Evolutionary conservation across 1,284 basidiomycete species (phyloP).

Genomic region (Heliocybe sulcata): DNA sequence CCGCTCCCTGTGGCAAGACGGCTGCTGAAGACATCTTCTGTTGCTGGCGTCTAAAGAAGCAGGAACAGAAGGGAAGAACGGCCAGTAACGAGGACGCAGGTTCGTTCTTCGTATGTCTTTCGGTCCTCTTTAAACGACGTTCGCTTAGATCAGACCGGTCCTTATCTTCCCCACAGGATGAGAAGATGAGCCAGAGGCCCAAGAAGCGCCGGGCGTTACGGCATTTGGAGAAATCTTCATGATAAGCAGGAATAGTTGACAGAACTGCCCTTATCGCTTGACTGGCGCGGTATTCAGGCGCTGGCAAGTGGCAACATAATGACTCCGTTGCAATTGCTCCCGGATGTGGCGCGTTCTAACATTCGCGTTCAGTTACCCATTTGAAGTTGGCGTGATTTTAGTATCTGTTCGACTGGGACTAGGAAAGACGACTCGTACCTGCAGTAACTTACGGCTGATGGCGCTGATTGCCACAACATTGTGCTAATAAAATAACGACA

Average conservation of each 20-base stretch:
- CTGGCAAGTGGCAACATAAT: not conserved
- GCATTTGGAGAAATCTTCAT: not conserved
- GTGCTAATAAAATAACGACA: too few relatives aligned
- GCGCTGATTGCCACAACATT: too few relatives aligned
- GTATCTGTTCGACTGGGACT: too few relatives aligned
- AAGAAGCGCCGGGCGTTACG: not conserved
- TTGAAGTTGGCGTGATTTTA: too few relatives aligned
- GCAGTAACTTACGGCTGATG: too few relatives aligned
- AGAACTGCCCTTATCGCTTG: not conserved
- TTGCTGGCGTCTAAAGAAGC: not conserved
- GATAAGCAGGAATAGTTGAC: not conserved
- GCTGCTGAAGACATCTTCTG: constrained; percentile 4
- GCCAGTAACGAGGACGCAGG: not conserved
- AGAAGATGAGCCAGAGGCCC: not conserved
- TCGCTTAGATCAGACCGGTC: not conserved
- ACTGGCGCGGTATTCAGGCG: not conserved
- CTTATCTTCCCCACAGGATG: constrained; percentile 2
- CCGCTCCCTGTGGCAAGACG: constrained; percentile 57
- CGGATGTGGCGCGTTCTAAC: not conserved
- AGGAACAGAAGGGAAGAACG: not conserved
- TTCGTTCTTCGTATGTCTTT: not conserved
- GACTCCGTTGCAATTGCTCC: too few relatives aligned
- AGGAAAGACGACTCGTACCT: too few relatives aligned
- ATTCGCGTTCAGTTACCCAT: too few relatives aligned
- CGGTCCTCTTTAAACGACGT: not conserved